Evolutionary conservation across 768 basidiomycete genomes (phyloP), one percentile per base, ranked within the genome.

Genomic region (Suillus lakei): DNA sequence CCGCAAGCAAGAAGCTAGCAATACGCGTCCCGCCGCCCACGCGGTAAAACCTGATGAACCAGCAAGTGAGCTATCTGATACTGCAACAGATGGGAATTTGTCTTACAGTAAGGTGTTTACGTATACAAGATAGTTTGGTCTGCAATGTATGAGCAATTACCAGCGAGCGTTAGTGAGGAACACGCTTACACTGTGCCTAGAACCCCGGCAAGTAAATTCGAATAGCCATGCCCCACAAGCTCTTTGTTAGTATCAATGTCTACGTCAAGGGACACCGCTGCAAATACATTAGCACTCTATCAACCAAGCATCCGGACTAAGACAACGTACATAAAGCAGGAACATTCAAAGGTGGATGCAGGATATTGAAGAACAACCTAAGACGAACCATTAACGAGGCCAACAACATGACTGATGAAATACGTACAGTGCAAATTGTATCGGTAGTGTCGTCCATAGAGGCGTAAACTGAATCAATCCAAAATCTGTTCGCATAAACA

Each of bases 201-300:
- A 1, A 90, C 58, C 3, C 96, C 96, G 2, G 96, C 87, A 0
- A 92, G 80, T 4, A 98, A 68, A 74, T 99, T 98, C 1, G 95
- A 96, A 66, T 93, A 90, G 10, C 97, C 97, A 74, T 99, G 97
- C 0, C 86, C 94, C 55, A 98, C 86, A 12, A 99, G 88, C 74
- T 99, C 97, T 66, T 90, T 90, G 76, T 99, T 90, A 0, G 96
- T 96, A 68, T 98, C 89, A 65, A 98, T 84, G 56, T 98, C 96
- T 70, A 91, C 88, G 68, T 92, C 86, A 34, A 99, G 82, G 16
- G 95, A 97, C 16, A 99, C 92, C 58, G 93, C 93, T 92, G 53
- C 38, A 44, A 18, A 38, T 16, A 32, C 6, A 26, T 61, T 16
- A 23, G 30, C 38, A 3, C 46, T 6, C 26, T 13, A 39, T 41